A percentile compares a stretch with the other conserved stretches of the same genome.
phyloP scores from a whole-genome alignment of 352 stramenopile species.

The Elongisporangium undulatum region DNA sequence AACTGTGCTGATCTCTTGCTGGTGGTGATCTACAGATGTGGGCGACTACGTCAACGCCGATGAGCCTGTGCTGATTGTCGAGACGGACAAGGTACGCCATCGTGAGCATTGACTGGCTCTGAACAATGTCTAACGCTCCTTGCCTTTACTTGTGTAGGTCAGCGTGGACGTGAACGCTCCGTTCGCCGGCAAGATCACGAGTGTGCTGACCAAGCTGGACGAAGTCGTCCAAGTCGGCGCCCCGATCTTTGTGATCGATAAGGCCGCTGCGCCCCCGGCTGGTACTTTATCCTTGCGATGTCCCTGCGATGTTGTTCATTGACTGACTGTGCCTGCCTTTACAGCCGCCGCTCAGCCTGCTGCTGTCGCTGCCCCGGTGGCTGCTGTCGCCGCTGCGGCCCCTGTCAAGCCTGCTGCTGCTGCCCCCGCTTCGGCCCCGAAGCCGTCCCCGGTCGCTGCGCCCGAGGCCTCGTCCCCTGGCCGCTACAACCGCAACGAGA shows the following conservation, averaged over 20 bases:
- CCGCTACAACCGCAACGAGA: slow-evolving; percentile 66
- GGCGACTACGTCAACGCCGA: slow-evolving; percentile 95
- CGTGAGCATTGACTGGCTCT: not conserved
- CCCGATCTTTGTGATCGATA: slow-evolving; percentile 90
- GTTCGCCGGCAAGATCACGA: slow-evolving; percentile 89
- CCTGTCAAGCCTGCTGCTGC: slow-evolving; percentile 22
- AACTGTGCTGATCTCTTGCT: not conserved
- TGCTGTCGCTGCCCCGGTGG: slow-evolving; percentile 9
- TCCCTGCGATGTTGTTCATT: slow-evolving; percentile 25
- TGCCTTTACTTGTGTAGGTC: slow-evolving; percentile 24
- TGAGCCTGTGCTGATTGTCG: slow-evolving; percentile 95
- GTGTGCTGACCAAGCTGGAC: slow-evolving; percentile 91
- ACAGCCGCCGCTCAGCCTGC: slow-evolving; percentile 2
- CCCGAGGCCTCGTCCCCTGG: slow-evolving; percentile 9
- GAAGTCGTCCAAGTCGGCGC: slow-evolving; percentile 95
- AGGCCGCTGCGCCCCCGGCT: slow-evolving; percentile 31
- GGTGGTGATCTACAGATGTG: slow-evolving; percentile 39
- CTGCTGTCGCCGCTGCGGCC: slow-evolving; percentile 9
- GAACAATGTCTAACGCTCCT: not conserved
- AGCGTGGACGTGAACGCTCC: slow-evolving; percentile 91
- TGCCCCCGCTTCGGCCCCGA: slow-evolving; percentile 16
- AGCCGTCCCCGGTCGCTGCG: slow-evolving; percentile 6
- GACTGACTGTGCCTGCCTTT: slow-evolving; percentile 19
- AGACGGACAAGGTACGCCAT: slow-evolving; percentile 96
- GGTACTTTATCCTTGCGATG: not conserved